Evolutionary conservation across 2,329 filamentous ascomycete species (phyloP), one percentile per base, ranked within the genome.

Genomic region (Gnomoniopsis smithogilvyi): DNA sequence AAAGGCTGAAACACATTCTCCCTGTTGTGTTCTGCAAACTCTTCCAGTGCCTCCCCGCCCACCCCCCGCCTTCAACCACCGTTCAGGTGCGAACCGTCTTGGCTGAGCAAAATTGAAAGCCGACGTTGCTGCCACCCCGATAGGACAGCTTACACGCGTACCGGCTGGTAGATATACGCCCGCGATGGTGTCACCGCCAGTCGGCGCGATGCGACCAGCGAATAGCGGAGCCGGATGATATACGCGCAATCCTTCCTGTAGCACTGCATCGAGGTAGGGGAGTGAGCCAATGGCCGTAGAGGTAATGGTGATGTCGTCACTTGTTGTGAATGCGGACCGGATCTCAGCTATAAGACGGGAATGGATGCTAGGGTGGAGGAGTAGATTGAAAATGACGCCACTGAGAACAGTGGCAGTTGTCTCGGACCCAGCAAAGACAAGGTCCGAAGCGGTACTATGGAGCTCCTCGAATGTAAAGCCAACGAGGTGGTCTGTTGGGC

Each of bases 351-450:
- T 50, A 12, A 56, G n/a, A 8, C 46, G 48, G 6, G 48, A 30
- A 1, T 50, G 54, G 21, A 43, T 43, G n/a, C 43, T 46, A 17
- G 54, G 54, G 3, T 50, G 24, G 33, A 41, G 45, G 12, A 56
- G 54, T 1, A 56, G 46, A 24, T 50, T 50, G 8, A 47, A 56
- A 2, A 47, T 38, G 46, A 56, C 47, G 6, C 45, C 54, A 14
- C 45, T 56, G 45, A 56, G 47, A 1, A 56, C 46, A 3, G 45
- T 47, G 3, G 54, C 54, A 11, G 54, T 56, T 7, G 54, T 56
- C 26, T 56, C 54, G 15, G 45, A 50, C 17, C 54, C 54, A 12
- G 54, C 54, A 8, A 56, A 56, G 6, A 56, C 54, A 6, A 47
- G 48, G 17, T 46, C 54, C 11, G 48, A 47, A 12, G 54, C 48